Evolutionary conservation across 129 eudicot species (phyloP).

Genomic region (Escallonia herrerae): DNA sequence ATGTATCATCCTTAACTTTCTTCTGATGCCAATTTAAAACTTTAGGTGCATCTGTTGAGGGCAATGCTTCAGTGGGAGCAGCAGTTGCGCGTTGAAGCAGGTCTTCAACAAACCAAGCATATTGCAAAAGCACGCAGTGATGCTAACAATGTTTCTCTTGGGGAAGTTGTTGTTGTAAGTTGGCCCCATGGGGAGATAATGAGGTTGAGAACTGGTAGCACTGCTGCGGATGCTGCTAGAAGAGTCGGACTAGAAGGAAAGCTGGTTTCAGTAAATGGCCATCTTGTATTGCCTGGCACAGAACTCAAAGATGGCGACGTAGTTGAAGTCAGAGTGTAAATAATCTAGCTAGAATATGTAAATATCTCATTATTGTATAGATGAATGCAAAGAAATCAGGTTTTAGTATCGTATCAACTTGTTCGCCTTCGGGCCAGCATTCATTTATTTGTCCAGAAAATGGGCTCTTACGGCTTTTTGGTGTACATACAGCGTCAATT

Average conservation of each 20-base stretch:
- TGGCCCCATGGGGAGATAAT: slow-evolving; percentile 95
- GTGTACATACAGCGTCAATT: slow-evolving; percentile 12
- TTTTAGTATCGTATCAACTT: neutral
- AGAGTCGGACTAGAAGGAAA: slow-evolving; percentile 81
- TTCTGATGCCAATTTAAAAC: neutral
- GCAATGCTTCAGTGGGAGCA: slow-evolving; percentile 99
- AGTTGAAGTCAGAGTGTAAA: slow-evolving; percentile 60
- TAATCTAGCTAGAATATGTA: neutral
- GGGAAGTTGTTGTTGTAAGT: slow-evolving; percentile 80
- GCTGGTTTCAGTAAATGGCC: slow-evolving; percentile 82
- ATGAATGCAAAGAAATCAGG: neutral
- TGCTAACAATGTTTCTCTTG: slow-evolving; percentile 21
- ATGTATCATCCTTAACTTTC: no score
- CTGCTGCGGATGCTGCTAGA: slow-evolving; percentile 95
- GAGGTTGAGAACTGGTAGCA: slow-evolving; percentile 79
- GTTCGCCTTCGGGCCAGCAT: no score
- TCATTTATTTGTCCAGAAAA: slow-evolving; percentile 2
- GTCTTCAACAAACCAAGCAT: slow-evolving; percentile 28
- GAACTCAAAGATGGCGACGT: slow-evolving; percentile 92
- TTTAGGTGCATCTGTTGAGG: slow-evolving; percentile 74
- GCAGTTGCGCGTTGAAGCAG: slow-evolving; percentile 79
- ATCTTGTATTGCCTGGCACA: slow-evolving; percentile 63
- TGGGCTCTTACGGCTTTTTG: neutral
- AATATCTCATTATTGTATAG: no score
- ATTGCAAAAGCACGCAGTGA: slow-evolving; percentile 9